A percentile compares a stretch with the other conserved stretches of the same genome.
Conservation (phyloP, 2,329 filamentous ascomycete species). For the Oidium heveae region DNA sequence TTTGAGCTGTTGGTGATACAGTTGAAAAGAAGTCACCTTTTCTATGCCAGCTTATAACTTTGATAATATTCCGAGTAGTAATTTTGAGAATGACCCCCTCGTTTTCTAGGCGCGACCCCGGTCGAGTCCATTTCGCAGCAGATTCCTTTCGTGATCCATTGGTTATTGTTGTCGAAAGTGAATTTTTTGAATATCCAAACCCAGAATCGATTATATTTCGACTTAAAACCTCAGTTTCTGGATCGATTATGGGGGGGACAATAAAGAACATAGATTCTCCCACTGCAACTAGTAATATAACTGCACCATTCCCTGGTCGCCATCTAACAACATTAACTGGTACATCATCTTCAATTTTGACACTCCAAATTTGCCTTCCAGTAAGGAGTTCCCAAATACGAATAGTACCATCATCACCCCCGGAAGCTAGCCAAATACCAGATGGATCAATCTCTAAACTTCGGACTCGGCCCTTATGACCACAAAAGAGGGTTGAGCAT, state of each 20-base stretch:
- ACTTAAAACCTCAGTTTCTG: conserved; percentile 48
- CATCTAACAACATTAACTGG: conserved; percentile 71
- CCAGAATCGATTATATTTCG: conserved; percentile 59
- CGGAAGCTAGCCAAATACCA: conserved; percentile 67
- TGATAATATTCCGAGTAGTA: conserved; percentile 57
- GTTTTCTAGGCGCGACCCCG: conserved; percentile 45
- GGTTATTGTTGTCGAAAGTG: conserved; percentile 22
- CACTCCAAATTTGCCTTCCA: conserved; percentile 69
- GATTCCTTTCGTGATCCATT: conserved; percentile 43
- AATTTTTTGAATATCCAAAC: conserved; percentile 71
- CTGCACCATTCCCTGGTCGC: conserved; percentile 60
- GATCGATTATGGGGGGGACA: conserved; percentile 46
- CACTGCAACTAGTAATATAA: conserved; percentile 59
- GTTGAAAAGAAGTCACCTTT: conserved; percentile 86
- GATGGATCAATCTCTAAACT: conserved; percentile 65
- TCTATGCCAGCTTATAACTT: conserved; percentile 81
- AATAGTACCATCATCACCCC: conserved; percentile 82
- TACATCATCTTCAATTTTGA: conserved; percentile 51
- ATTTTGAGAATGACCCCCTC: conserved; percentile 58
- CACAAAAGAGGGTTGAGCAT: conserved; percentile 64
- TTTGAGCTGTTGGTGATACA: conserved; percentile 57
- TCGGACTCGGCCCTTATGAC: conserved; percentile 71
- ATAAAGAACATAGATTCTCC: conserved; percentile 73
- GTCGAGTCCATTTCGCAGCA: conserved; percentile 62
- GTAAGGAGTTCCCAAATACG: conserved; percentile 74